phyloP scores from a whole-genome alignment of 208 protist genomes.

The Trypanosoma caninum region DNA sequence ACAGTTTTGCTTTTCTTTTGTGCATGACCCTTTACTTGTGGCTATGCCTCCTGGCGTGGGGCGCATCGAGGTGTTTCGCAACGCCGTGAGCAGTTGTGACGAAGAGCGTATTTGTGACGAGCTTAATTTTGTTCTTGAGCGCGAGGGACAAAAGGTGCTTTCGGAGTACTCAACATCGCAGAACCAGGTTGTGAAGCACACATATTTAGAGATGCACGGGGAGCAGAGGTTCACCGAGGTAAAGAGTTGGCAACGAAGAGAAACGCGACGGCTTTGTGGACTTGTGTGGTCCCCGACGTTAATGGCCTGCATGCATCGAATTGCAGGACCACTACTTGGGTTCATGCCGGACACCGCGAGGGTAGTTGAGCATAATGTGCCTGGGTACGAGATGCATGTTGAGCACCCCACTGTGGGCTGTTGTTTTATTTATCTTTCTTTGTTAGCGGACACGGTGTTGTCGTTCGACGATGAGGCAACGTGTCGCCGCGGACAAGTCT shows the following conservation, averaged over 20 bases:
- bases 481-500: constrained; percentile 57
- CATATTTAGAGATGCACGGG: constrained; percentile 82
- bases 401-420: constrained; percentile 82
- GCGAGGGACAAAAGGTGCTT: constrained; percentile 58
- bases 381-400: constrained; percentile 85
- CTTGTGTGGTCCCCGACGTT: constrained; percentile 81
- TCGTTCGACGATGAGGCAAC: constrained; percentile 84
- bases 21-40: constrained; percentile 52
- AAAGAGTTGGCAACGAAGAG: constrained; percentile 63
- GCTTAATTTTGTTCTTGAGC: constrained; percentile 47
- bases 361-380: constrained; percentile 78
- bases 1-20: constrained; percentile 13
- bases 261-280: constrained; percentile 62
- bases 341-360: constrained; percentile 70
- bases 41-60: constrained; percentile 49
- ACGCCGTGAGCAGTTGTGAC: constrained; percentile 55
- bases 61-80: constrained; percentile 67
- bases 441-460: constrained; percentile 75
- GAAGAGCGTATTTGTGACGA: constrained; percentile 75
- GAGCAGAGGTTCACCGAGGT: constrained; percentile 73
- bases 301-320: constrained; percentile 30
- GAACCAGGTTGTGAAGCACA: constrained; percentile 67
- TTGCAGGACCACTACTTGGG: constrained; percentile 36
- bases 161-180: constrained; percentile 45
- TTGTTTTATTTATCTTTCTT: constrained; percentile 74